phyloP scores from a whole-genome alignment of 176 grass and related monocot genomes.

The Paspalum notatum region DNA sequence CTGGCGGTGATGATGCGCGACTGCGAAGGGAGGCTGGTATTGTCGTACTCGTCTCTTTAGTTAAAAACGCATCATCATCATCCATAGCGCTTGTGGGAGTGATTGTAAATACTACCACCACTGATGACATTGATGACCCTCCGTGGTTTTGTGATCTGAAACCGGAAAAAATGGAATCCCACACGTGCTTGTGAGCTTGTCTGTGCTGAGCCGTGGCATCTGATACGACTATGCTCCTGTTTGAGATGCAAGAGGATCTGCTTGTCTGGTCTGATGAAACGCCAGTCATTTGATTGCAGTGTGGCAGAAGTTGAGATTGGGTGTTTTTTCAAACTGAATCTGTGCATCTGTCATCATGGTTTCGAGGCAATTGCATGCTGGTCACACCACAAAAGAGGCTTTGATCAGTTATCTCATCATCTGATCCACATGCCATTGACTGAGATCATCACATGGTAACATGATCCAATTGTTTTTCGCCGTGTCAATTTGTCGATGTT shows the following conservation, averaged over 20 bases:
- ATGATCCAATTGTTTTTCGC: too few species aligned
- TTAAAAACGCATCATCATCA: background rate
- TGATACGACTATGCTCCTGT: background rate
- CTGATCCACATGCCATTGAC: too few species aligned
- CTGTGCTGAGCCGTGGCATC: background rate
- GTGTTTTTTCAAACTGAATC: too few species aligned
- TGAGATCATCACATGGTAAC: too few species aligned
- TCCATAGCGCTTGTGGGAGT: background rate
- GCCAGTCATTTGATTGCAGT: too few species aligned
- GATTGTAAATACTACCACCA: conserved; percentile 45
- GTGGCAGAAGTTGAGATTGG: too few species aligned
- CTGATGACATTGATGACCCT: background rate
- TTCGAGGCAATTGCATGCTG: too few species aligned
- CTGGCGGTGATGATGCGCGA: background rate
- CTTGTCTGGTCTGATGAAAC: too few species aligned
- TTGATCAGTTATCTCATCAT: too few species aligned
- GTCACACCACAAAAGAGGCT: too few species aligned
- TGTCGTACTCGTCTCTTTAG: background rate
- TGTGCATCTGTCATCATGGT: too few species aligned
- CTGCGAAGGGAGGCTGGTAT: background rate
- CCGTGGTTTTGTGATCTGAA: background rate
- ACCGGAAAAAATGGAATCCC: background rate
- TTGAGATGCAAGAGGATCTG: background rate
- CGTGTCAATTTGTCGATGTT: too few species aligned
- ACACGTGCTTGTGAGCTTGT: background rate